Evolutionary conservation across 2,329 filamentous ascomycete species (phyloP).

Genomic region (Paraconiothyrium brasiliense): DNA sequence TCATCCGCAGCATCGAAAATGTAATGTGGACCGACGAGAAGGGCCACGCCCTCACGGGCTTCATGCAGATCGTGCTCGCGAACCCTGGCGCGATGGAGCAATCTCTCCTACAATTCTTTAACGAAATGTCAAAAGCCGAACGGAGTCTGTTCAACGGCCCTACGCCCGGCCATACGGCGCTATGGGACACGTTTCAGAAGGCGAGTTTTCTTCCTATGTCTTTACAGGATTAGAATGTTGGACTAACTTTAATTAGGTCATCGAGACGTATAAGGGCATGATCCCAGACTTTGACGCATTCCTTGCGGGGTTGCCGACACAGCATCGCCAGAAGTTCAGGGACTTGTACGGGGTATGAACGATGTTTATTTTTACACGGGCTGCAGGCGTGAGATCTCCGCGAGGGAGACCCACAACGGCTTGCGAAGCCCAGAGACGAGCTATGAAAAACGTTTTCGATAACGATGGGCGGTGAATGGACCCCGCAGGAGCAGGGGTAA

Average conservation of each 20-base stretch:
- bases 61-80: slow-evolving; percentile 81
- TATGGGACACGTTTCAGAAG: slow-evolving; percentile 78
- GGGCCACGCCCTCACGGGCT: slow-evolving; percentile 89
- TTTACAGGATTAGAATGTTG: not conserved
- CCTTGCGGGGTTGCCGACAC: slow-evolving; percentile 56
- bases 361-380: slow-evolving; percentile 26
- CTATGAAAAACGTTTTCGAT: slow-evolving; percentile 30
- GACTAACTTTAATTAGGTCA: slow-evolving; percentile 51
- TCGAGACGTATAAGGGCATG: slow-evolving; percentile 63
- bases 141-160: slow-evolving; percentile 65
- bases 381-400: slow-evolving; percentile 38
- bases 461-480: slow-evolving; percentile 21
- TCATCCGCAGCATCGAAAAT: slow-evolving; percentile 82
- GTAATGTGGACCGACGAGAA: slow-evolving; percentile 93
- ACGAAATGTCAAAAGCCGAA: slow-evolving; percentile 77
- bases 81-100: slow-evolving; percentile 95
- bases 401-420: slow-evolving; percentile 25
- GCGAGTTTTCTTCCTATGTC: slow-evolving; percentile 62
- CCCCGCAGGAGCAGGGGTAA: slow-evolving; percentile 18
- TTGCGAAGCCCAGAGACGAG: slow-evolving; percentile 27
- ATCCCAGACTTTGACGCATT: slow-evolving; percentile 64
- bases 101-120: slow-evolving; percentile 82
- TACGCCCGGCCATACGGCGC: slow-evolving; percentile 67
- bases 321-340: slow-evolving; percentile 55
- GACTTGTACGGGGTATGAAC: slow-evolving; percentile 52